Evolutionary conservation across 345 rosid species (phyloP), one percentile per base, ranked within the genome.

Genomic region (Salix dunnii): DNA sequence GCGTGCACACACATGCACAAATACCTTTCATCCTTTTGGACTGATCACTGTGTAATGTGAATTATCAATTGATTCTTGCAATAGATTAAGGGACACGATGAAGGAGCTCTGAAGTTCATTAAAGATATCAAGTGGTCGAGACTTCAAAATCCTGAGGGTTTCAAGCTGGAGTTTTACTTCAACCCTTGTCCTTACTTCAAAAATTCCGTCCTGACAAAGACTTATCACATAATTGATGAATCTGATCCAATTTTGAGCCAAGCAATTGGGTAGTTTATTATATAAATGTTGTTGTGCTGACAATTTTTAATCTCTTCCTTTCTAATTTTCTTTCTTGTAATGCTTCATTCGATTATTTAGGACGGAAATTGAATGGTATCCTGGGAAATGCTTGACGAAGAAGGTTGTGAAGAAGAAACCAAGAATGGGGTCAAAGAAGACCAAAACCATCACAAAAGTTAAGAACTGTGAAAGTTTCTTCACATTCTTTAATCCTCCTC

Each of bases 141-240:
- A 70, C 68, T 75, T 18, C 62, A 78, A 66, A 71, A 78, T 4
- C 82, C 77, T 14, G 68, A 78, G 42, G 85, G 85, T 62, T 82
- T 82, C 77, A 75, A 78, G 74, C 79, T 82, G 60, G 85, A 78
- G 51, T 82, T 82, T 65, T 75, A 70, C 70, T 82, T 82, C 25
- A 79, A 82, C 46, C 53, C 79, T 12, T 78, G 78, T 72, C 85
- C 82, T 17, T 82, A 71, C 64, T 81, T 81, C 66, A 81, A 81
- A 69, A 81, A 81, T 53, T 33, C 74, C 46, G 70, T 81, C n/a
- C 48, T 78, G 49, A 78, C 85, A 67, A 78, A 82, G 69, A 67
- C 76, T 2, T 82, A 74, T 42, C 82, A 78, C 36, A 75, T 82
- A 76, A 82, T 75, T 78, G 82, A 82, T 76, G 79, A 75, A 30